These are phyloP conservation scores for Rhodotorula kratochvilovae DNA, from an alignment of 768 basidiomycete genomes.

Conservation along the genomic window DNA sequence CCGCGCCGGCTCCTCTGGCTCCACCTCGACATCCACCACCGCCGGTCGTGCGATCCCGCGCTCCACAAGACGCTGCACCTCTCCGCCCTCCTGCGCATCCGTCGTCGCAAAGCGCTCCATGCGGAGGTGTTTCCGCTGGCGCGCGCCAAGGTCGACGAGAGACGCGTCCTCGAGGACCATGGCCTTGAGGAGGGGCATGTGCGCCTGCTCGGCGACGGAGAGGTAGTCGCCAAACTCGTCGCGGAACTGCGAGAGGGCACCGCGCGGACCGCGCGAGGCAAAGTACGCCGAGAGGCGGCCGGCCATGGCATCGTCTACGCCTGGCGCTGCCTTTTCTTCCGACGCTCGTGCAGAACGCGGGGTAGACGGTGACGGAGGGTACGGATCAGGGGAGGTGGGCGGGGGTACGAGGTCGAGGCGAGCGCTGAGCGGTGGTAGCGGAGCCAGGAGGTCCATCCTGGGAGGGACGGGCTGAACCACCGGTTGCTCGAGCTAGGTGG, in stretches of 20 bases:
- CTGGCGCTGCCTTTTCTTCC: background rate
- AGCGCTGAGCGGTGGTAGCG: background rate
- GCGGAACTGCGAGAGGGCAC: background rate
- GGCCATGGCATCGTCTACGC: background rate
- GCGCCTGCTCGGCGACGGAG: background rate
- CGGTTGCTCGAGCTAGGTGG: too few species aligned
- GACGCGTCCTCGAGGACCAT: constrained; percentile 23
- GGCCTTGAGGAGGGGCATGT: constrained; percentile 16
- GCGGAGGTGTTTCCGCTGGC: background rate
- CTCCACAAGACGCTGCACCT: background rate
- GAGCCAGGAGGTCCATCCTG: constrained; percentile 8
- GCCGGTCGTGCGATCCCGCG: background rate
- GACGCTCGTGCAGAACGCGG: background rate
- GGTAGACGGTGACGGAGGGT: background rate
- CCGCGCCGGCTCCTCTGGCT: background rate
- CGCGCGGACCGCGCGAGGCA: background rate
- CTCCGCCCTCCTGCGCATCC: background rate
- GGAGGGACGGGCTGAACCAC: constrained; percentile 10
- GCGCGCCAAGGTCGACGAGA: too few species aligned
- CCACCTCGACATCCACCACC: background rate
- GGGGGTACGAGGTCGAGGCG: background rate
- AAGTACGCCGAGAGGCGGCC: constrained; percentile 8
- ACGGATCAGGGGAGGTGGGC: background rate
- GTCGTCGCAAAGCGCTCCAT: constrained; percentile 2
- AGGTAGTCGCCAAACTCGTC: constrained; percentile 13